Percentiles rank a stretch among this genome's conserved stretches.
These are phyloP conservation scores for Platismatia glauca DNA, from an alignment of 495 filamentous ascomycete species.

Conservation along the genomic window DNA sequence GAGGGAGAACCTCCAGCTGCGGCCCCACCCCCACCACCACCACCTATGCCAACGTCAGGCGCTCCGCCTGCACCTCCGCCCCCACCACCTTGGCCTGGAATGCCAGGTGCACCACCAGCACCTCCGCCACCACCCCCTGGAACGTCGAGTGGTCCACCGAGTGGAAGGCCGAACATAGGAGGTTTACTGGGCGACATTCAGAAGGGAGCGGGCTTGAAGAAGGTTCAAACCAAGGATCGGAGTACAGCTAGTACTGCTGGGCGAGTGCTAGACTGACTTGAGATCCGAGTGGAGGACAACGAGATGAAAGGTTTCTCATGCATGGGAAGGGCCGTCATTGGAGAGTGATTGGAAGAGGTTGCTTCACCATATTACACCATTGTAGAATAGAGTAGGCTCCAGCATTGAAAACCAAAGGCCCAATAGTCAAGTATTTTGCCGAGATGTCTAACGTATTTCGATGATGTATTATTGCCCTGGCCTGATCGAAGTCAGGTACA, in stretches of 20 bases:
- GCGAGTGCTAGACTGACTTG: constrained; percentile 47
- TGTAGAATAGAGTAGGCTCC: neutral
- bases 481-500: too few species aligned
- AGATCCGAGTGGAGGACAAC: neutral
- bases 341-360: neutral
- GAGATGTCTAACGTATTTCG: too few species aligned
- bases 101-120: constrained; percentile 29
- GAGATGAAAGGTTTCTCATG: neutral
- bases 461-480: too few species aligned
- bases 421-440: neutral
- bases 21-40: constrained; percentile 31
- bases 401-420: neutral
- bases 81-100: constrained; percentile 30
- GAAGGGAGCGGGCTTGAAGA: constrained; percentile 64
- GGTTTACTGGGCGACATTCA: constrained; percentile 75
- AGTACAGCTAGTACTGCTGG: constrained; percentile 63
- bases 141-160: constrained; percentile 31
- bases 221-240: constrained; percentile 77
- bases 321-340: neutral
- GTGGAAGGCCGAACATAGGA: constrained; percentile 33
- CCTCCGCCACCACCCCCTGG: constrained; percentile 44
- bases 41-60: constrained; percentile 31
- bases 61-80: constrained; percentile 32
- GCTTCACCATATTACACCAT: neutral
- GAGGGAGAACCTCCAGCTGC: constrained; percentile 13